Evolutionary conservation across 2,329 filamentous ascomycete species (phyloP).

Genomic region (Scedosporium aurantiacum): DNA sequence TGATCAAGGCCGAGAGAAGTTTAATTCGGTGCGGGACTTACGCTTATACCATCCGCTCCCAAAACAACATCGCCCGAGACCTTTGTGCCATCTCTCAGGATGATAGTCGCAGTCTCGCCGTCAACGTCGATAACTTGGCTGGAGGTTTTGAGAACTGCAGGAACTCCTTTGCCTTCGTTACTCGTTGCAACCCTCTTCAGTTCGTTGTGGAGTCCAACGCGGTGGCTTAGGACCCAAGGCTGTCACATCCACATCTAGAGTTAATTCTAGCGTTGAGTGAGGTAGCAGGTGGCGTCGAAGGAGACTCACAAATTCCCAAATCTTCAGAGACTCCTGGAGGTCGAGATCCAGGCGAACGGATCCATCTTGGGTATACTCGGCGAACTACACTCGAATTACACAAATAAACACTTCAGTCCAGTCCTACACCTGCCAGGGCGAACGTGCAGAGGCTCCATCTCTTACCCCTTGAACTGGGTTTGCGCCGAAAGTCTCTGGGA

Average conservation of each 20-base stretch:
- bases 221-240: conserved; percentile 37
- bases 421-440: too few relatives aligned
- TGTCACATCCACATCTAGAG: conserved; percentile 3
- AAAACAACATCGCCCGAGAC: conserved; percentile 37
- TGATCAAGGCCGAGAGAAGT: conserved; percentile 6
- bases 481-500: conserved; percentile 27
- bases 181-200: conserved; percentile 32
- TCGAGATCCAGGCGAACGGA: conserved; percentile 23
- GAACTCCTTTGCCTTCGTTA: conserved; percentile 21
- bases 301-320: conserved; percentile 30
- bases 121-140: conserved; percentile 33
- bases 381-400: conserved; percentile 13
- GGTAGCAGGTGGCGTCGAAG: not conserved
- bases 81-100: conserved; percentile 30
- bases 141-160: conserved; percentile 26
- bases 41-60: conserved; percentile 44
- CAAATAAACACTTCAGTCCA: not conserved
- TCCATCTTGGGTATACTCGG: conserved; percentile 26
- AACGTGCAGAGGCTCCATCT: not conserved
- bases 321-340: conserved; percentile 21
- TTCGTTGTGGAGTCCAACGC: conserved; percentile 37
- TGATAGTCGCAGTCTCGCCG: conserved; percentile 25
- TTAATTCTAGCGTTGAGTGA: not conserved
- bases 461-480: conserved; percentile 20
- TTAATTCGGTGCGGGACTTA: conserved; percentile 17